Conservation (phyloP, 2,329 filamentous ascomycete species). For the Fusarium heterosporum region DNA sequence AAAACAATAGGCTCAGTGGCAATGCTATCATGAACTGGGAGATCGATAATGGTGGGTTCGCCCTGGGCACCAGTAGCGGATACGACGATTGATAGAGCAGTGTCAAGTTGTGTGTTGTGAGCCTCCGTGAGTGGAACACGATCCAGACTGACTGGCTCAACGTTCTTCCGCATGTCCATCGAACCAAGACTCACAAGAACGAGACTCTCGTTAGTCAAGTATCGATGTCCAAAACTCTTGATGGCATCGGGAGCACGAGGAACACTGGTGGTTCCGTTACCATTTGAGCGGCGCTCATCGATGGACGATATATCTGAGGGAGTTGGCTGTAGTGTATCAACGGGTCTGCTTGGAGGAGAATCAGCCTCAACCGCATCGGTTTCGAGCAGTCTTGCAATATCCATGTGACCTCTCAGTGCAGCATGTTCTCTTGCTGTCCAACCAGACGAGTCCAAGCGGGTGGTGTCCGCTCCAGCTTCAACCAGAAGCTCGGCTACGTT, state of each 20-base stretch:
- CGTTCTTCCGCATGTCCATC: conserved; percentile 89
- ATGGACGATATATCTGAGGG: conserved; percentile 68
- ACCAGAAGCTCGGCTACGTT: conserved; percentile 81
- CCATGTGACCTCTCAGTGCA: conserved; percentile 86
- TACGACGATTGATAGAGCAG: conserved; percentile 90
- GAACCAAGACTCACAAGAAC: conserved; percentile 92
- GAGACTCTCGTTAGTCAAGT: conserved; percentile 88
- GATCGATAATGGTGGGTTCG: conserved; percentile 88
- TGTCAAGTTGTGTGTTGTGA: conserved; percentile 93
- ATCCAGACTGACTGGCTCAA: conserved; percentile 86
- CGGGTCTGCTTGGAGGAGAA: conserved; percentile 30
- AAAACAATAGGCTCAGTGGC: conserved; percentile 95
- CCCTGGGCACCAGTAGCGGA: conserved; percentile 87
- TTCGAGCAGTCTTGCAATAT: conserved; percentile 78
- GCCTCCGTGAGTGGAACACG: conserved; percentile 88
- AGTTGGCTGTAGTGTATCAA: conserved; percentile 40
- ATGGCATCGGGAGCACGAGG: conserved; percentile 77
- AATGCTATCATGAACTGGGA: conserved; percentile 94
- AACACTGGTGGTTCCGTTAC: conserved; percentile 58
- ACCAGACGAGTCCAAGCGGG: conserved; percentile 83
- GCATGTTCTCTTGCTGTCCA: conserved; percentile 97
- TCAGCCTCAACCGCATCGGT: conserved; percentile 57
- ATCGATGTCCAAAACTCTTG: conserved; percentile 96
- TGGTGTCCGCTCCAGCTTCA: conserved; percentile 79
- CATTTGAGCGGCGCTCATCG: conserved; percentile 68